A percentile compares a stretch with the other conserved stretches of the same genome.
Evolutionary conservation across 148 eudicot species (phyloP).

Genomic region (Drosera capensis): DNA sequence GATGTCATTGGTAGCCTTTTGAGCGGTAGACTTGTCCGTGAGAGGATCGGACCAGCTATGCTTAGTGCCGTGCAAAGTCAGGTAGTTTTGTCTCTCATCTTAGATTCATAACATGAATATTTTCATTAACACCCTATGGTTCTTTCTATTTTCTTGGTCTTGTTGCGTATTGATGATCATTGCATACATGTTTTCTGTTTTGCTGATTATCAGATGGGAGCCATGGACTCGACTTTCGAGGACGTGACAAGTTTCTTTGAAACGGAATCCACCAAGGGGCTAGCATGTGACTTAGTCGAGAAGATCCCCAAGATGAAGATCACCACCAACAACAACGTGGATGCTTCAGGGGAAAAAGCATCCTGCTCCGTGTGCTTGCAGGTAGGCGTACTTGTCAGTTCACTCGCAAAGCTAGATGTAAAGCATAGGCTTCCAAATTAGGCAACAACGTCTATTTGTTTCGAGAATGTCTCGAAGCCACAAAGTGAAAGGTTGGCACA

Average conservation of each 20-base stretch:
- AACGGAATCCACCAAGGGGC: constrained; percentile 65
- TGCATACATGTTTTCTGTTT: constrained; percentile 1
- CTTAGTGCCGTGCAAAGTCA: constrained; percentile 96
- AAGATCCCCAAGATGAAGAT: constrained; percentile 81
- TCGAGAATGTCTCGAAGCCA: too few relatives aligned
- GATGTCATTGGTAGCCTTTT: constrained; percentile 90
- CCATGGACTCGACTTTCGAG: constrained; percentile 64
- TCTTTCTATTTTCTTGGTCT: not conserved
- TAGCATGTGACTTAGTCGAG: constrained; percentile 63
- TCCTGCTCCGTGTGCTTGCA: constrained; percentile 96
- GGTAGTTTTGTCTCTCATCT: constrained; percentile 50
- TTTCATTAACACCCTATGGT: too few relatives aligned
- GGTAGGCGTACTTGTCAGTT: constrained; percentile 17
- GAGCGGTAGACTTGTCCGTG: constrained; percentile 95
- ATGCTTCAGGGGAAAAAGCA: constrained; percentile 68
- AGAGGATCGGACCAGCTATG: constrained; percentile 97
- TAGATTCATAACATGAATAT: too few relatives aligned
- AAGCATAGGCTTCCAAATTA: too few relatives aligned
- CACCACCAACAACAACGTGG: constrained; percentile 41
- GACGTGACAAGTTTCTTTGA: constrained; percentile 73
- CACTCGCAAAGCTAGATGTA: not conserved
- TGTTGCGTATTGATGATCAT: constrained; percentile 4
- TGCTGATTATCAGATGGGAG: constrained; percentile 60
- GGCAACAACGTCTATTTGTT: too few relatives aligned
- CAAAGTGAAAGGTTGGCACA: too few relatives aligned